phyloP scores from a whole-genome alignment of 768 basidiomycete genomes.

The Mycena galericulata region DNA sequence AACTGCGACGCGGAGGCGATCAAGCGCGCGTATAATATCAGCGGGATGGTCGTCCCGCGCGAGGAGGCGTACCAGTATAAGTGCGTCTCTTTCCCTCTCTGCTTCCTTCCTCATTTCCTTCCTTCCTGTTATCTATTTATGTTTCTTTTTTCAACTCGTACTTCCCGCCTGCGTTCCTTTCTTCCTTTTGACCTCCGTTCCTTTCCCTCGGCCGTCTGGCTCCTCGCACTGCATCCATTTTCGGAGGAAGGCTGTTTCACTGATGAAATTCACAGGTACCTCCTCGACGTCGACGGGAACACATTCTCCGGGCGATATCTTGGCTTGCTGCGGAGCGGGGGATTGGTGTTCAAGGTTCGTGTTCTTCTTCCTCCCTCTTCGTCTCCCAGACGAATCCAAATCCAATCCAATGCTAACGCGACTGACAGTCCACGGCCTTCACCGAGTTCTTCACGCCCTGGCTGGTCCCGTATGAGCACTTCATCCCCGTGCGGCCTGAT shows the following conservation, averaged over 20 bases:
- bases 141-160: too few relatives aligned
- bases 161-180: too few relatives aligned
- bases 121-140: too few relatives aligned
- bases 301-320: slow-evolving; percentile 35
- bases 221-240: background rate
- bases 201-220: too few relatives aligned
- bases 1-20: slow-evolving; percentile 30
- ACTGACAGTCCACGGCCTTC: slow-evolving; percentile 19
- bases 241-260: background rate
- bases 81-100: background rate
- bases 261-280: slow-evolving; percentile 10
- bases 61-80: slow-evolving; percentile 35
- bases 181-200: too few relatives aligned
- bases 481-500: slow-evolving; percentile 27
- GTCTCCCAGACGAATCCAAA: background rate
- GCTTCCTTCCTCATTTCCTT: background rate
- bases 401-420: background rate
- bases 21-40: slow-evolving; percentile 26
- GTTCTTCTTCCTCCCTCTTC: background rate
- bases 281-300: slow-evolving; percentile 34
- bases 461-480: slow-evolving; percentile 30
- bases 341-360: slow-evolving; percentile 35
- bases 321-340: slow-evolving; percentile 30
- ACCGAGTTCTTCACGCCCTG: slow-evolving; percentile 29
- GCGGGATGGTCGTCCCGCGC: slow-evolving; percentile 5